phyloP scores from a whole-genome alignment of 164 flowering plant genomes.

The Berberis vulgaris region DNA sequence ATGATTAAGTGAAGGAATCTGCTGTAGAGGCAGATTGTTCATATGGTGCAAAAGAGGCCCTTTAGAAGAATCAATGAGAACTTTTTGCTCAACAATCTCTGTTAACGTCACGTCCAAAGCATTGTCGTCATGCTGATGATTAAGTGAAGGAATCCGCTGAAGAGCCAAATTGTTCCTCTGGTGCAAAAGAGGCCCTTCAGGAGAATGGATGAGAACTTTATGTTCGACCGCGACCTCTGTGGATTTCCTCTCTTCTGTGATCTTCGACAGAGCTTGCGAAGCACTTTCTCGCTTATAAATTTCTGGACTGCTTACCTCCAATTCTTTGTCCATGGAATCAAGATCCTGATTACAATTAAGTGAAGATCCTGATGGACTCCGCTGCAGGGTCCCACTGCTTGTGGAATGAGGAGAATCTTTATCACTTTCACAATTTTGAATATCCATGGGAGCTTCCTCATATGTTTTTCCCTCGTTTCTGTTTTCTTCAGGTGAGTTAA shows the following conservation, averaged over 20 bases:
- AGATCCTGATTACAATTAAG: conserved; percentile 16
- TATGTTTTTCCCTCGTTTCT: conserved; percentile 12
- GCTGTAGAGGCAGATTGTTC: conserved; percentile 11
- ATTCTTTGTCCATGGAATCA: conserved; percentile 15
- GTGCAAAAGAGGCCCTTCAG: conserved; percentile 8
- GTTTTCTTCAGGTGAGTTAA: conserved; percentile 16
- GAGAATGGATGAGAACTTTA: not conserved
- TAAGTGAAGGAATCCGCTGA: conserved; percentile 15
- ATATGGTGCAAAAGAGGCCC: conserved; percentile 8
- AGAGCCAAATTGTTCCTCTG: conserved; percentile 11
- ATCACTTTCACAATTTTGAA: conserved; percentile 13
- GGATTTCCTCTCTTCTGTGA: conserved; percentile 17
- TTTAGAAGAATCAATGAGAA: conserved; percentile 1
- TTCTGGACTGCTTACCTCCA: conserved; percentile 10
- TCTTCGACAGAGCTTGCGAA: conserved; percentile 17
- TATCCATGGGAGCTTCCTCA: conserved; percentile 11
- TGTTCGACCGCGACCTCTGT: conserved; percentile 1
- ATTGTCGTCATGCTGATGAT: conserved; percentile 15
- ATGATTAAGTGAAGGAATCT: conserved; percentile 17
- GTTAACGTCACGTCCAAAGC: conserved; percentile 10
- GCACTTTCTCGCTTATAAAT: conserved; percentile 15
- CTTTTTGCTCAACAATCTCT: conserved; percentile 3
- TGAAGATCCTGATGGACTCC: conserved; percentile 11
- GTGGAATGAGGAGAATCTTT: conserved; percentile 10
- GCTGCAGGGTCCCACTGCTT: conserved; percentile 11